Evolutionary conservation across 495 filamentous ascomycete species (phyloP), one percentile per base, ranked within the genome.

Genomic region (Parathielavia hyrcaniae): DNA sequence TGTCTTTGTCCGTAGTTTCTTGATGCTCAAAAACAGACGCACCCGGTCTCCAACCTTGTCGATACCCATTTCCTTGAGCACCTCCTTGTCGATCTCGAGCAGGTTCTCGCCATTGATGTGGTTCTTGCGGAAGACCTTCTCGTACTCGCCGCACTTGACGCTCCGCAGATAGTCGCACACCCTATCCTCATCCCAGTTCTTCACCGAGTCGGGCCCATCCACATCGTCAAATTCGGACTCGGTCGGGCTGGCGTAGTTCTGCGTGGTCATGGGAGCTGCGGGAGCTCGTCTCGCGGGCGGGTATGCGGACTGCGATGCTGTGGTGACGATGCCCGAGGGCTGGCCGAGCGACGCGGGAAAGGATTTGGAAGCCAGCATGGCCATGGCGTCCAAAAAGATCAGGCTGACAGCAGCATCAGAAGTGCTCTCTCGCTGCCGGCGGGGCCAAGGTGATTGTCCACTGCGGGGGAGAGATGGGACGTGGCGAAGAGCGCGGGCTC

Each of bases 41-140:
- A 99, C 90, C 38, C 95, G 84, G 72, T 99, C 95, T 49, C 93
- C 93, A 55, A 99, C 87, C 72, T 96, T 99, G 62, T 97, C 95
- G 61, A 99, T 90, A 26, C 93, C 93, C 83, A 99, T 91, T 66
- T 99, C 93, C 72, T 97, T 95, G 56, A 99, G 80, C 47, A 93
- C 89, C 52, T 87, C 85, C 75, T 97, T 95, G 69, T 99, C 93
- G 72, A 96, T 92, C 72, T 99, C 93, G 56, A 99, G 80, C 43
- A 99, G 77, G 66, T 95, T 96, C 71, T 95, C 90, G 53, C 93
- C 93, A 66, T 90, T 97, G 75, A 99, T 95, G 67, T 97, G 88
- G 66, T 99, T 96, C 57, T 83, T 83, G 76, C 86, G 85, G 66
- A 99, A 99, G 32, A 97, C 71, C 59, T 86, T 82, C 67, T 95